Percentiles rank a stretch among this genome's conserved stretches.
These are phyloP conservation scores for Pneumocystis carinii DNA, from an alignment of 1,139 yeast genomes.

Conservation along the genomic window DNA sequence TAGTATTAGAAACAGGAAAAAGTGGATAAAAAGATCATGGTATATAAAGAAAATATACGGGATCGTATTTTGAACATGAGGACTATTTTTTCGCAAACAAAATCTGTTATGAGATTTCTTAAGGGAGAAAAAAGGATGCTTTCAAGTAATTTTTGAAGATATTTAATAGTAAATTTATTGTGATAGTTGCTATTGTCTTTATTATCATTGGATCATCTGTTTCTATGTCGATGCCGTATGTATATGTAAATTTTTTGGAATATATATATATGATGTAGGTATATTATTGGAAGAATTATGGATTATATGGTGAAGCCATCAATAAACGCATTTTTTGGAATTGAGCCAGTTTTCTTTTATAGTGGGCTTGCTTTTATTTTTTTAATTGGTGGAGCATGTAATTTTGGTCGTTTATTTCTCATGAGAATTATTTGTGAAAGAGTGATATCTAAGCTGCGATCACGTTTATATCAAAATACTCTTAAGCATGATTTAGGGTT, in stretches of 20 bases:
- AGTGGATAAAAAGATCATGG: too few species aligned
- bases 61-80: background rate
- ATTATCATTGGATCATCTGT: conserved; percentile 45
- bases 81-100: background rate
- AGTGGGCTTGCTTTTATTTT: conserved; percentile 40
- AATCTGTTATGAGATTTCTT: background rate
- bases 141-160: background rate
- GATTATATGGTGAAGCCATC: conserved; percentile 38
- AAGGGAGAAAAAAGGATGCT: background rate
- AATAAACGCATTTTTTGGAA: conserved; percentile 31
- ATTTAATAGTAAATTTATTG: background rate
- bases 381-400: conserved; percentile 55
- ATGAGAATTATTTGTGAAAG: conserved; percentile 72
- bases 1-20: background rate
- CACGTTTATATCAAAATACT: conserved; percentile 59
- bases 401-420: conserved; percentile 63
- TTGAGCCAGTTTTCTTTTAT: conserved; percentile 35
- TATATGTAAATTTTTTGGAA: background rate
- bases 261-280: background rate
- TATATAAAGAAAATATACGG: background rate
- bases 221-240: conserved; percentile 62
- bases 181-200: conserved; percentile 41
- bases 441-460: conserved; percentile 66
- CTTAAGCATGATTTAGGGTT: conserved; percentile 81
- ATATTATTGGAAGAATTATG: conserved; percentile 47